phyloP scores from a whole-genome alignment of 371 early-diverging fungal genomes.

The Syncephalastrum monosporum region DNA sequence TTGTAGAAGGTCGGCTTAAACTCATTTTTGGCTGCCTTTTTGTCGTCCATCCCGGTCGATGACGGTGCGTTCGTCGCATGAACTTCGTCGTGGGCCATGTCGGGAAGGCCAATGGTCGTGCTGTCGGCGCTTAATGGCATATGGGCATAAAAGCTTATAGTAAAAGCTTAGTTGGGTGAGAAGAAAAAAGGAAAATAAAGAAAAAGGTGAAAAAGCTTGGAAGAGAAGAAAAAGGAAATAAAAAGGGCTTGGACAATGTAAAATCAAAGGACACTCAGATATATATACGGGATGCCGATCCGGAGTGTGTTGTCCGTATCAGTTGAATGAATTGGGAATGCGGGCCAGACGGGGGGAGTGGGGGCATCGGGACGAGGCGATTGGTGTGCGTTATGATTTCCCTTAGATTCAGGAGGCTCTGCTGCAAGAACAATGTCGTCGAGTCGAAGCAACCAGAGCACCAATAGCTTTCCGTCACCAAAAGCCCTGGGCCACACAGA shows the following conservation, averaged over 20 bases:
- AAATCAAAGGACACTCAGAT: neutral
- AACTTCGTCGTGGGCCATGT: too few species aligned
- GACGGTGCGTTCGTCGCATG: too few species aligned
- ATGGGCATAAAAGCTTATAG: conserved; percentile 10
- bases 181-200: conserved; percentile 1
- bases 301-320: conserved; percentile 7
- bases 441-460: too few species aligned
- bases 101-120: neutral
- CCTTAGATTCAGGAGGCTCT: conserved; percentile 6
- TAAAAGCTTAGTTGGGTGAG: neutral
- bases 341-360: conserved; percentile 8
- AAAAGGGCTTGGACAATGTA: conserved; percentile 1
- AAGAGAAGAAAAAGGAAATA: too few species aligned
- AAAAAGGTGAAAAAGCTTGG: conserved; percentile 2
- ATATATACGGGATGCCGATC: conserved; percentile 7
- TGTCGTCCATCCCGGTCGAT: neutral
- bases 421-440: too few species aligned
- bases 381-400: conserved; percentile 5
- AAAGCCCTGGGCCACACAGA: too few species aligned
- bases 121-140: conserved; percentile 10
- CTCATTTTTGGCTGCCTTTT: conserved; percentile 9
- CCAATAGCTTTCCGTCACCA: too few species aligned
- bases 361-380: conserved; percentile 8
- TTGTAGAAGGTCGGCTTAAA: conserved; percentile 69
- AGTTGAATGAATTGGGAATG: conserved; percentile 6